Evolutionary conservation across 441 rosid species (phyloP), one percentile per base, ranked within the genome.

Genomic region (Erodium texanum): DNA sequence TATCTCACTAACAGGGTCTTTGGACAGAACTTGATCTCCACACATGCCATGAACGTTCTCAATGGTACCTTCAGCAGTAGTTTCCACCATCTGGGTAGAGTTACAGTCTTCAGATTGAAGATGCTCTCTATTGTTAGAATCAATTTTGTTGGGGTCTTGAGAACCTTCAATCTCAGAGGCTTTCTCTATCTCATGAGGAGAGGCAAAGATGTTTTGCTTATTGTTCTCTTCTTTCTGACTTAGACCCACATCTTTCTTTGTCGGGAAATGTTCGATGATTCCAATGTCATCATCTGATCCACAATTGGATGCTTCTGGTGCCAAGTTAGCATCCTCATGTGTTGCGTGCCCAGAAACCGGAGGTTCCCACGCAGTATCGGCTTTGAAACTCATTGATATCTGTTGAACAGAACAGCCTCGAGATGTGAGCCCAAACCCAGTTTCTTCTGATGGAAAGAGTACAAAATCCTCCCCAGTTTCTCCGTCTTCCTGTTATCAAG

Each of bases 231-330:
- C 76, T 45, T 79, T 68, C 38, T 69, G 72, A 70, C 68, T 50
- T 9, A 11, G 69, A 66, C 54, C 66, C 5, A 38, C 58, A 58
- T 68, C 79, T 64, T 78, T 76, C 66, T 32, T 58, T 24, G 66
- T 62, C 7, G 75, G 66, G 69, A 24, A 68, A 72, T 75, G 79
- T 71, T 89, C 93, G 66, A 81, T 74, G 27, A 86, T 85, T 56
- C 83, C 83, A 22, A 88, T 71, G 62, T 89, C 97, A 82, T 85
- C 93, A 75, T 79, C 82, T 22, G 87, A 84, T 22, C 58, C 58
- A 66, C 67, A 75, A 11, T 59, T 70, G 58, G 88, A 81, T 32
- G 82, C 75, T 62, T 82, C 92, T 15, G 85, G 71, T 56, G 82
- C 76, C 12, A 80, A 72, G 63, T 73, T 75, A 2, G 18, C 66